Evolutionary conservation across 441 rosid genomes (phyloP).

Genomic region (Pelargonium cotyledonis): DNA sequence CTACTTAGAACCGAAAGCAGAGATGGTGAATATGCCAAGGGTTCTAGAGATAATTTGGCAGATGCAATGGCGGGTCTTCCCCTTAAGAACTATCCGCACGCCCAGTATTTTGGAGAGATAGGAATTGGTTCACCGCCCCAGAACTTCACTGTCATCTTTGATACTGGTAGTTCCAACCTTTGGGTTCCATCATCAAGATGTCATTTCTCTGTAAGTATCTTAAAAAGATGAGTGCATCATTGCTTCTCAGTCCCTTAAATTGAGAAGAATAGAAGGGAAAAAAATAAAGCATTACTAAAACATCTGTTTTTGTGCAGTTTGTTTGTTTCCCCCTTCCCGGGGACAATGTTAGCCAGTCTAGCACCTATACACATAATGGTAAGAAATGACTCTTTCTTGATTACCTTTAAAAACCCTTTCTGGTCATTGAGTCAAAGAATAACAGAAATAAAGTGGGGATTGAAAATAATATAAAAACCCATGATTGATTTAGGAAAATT

Average conservation of each 20-base stretch:
- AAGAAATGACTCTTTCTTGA: not conserved
- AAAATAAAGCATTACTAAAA: constrained; percentile 7
- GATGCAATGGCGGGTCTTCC: not conserved
- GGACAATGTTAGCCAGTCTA: constrained; percentile 49
- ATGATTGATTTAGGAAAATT: constrained; percentile 35
- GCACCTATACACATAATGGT: constrained; percentile 58
- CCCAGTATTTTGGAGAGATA: not conserved
- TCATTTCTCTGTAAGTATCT: constrained; percentile 43
- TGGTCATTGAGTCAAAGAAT: not conserved
- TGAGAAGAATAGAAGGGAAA: not conserved
- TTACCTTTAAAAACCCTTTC: not conserved
- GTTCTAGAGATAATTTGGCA: not conserved
- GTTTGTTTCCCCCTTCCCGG: constrained; percentile 61
- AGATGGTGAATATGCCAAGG: not conserved
- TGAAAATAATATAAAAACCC: not conserved
- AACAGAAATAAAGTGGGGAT: not conserved
- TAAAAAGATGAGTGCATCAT: not conserved
- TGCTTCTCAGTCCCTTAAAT: not conserved
- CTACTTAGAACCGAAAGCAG: not conserved
- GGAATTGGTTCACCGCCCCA: constrained; percentile 54
- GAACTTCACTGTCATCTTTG: constrained; percentile 58
- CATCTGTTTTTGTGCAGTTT: constrained; percentile 31
- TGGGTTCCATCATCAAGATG: constrained; percentile 66
- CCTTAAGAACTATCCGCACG: not conserved
- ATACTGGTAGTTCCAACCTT: constrained; percentile 64